A percentile compares a stretch with the other conserved stretches of the same genome.
Conservation (phyloP, 2,329 filamentous ascomycete species). For the Talaromyces sp. region DNA sequence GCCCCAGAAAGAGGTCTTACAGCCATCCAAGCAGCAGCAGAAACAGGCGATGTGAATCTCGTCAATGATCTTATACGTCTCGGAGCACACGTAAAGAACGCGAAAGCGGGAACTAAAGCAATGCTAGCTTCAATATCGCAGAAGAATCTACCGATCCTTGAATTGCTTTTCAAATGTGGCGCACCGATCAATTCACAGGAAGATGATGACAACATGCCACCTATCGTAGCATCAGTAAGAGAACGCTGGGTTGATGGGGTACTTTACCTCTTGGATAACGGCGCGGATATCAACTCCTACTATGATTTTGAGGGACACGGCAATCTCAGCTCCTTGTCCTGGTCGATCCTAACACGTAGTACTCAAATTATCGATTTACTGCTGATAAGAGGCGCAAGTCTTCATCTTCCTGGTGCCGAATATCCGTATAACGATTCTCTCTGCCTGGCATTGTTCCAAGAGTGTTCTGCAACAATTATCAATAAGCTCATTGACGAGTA, state of each 20-base stretch:
- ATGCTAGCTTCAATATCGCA: not conserved
- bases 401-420: not conserved
- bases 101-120: not conserved
- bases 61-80: not conserved
- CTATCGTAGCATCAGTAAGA: not conserved
- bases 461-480: not conserved
- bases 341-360: not conserved
- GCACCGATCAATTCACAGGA: not conserved
- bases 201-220: not conserved
- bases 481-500: not conserved
- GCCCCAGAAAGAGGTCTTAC: not conserved
- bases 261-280: not conserved
- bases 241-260: not conserved
- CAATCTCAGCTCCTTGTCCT: not conserved
- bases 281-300: not conserved
- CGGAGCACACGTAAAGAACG: not conserved
- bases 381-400: not conserved
- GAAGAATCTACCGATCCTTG: not conserved
- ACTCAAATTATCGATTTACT: not conserved
- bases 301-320: not conserved
- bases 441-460: not conserved
- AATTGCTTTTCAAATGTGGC: not conserved
- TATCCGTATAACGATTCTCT: not conserved
- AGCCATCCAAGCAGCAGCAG: not conserved
- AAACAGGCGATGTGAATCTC: not conserved